Base-by-base conservation (phyloP, 2,329 filamentous ascomycete genomes). In the Alternaria incomplexa region DNA sequence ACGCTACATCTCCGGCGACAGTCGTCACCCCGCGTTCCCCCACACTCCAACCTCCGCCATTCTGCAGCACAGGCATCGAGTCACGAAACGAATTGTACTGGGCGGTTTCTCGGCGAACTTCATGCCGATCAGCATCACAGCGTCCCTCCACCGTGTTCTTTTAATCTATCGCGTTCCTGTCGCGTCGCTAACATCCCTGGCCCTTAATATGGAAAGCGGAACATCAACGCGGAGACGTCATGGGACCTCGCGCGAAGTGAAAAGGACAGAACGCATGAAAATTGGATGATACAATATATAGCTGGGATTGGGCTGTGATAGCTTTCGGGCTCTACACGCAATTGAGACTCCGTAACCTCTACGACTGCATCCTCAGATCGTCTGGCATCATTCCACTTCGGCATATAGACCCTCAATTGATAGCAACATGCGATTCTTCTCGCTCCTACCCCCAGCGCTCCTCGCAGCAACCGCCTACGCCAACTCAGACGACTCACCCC, bases 381-480 rank as follows among this genome's bases (percentile, higher is more conserved):
- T 36, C 48, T 9, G 30, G 20, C 20, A 23, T 25, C 3, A 5
- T 2, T 52, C 6, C 20, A 25, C 5, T 25, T 4, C 9, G 3
- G n/a, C 17, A 9, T 15, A 11, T 2, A 23, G 28, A 11, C 7
- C 11, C 4, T 3, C 5, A 15, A 53, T 3, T 15, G 13, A 58
- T 15, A 4, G n/a, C 56, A 69, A 43, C 5, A 79, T 78, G 76
- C 72, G 62, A 48, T 46, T 77, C 40, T 43, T 62, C 28, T 58
- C 67, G 0, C 26, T 78, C 28, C 63, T 77, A 23, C 48, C 73
- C 17, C 52, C 69, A 15, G 69, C 70, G 2, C 55, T 77, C 32
- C 67, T 78, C 20, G 68, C 64, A 25, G 65, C 66, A 2, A 64
- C 62, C 9, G 56, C 64, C n/a, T 61, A 70, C 56, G 70, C 73